These are phyloP conservation scores for Colletotrichum tabaci DNA, from an alignment of 2,329 filamentous ascomycete species.

Conservation along the genomic window DNA sequence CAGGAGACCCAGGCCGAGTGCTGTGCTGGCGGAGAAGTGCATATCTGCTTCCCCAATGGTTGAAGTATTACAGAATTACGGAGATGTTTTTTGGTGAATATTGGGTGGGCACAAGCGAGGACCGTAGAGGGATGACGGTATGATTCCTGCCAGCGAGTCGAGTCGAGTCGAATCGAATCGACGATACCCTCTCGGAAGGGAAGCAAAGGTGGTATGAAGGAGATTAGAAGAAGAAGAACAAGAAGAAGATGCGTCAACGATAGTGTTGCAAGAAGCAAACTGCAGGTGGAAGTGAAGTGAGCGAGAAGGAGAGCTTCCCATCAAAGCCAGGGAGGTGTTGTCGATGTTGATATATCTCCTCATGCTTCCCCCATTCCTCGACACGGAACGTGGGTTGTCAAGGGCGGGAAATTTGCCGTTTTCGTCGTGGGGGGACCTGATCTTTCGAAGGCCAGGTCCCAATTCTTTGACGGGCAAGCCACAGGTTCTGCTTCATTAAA, in stretches of 20 bases:
- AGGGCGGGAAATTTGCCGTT: background rate
- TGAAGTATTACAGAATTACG: background rate
- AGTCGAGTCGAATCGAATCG: background rate
- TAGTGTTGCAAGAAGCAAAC: background rate
- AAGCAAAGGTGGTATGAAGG: background rate
- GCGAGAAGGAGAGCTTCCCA: background rate
- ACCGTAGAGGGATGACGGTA: background rate
- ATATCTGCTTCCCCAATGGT: background rate
- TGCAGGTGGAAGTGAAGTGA: background rate
- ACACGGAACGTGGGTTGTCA: background rate
- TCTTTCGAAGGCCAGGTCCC: background rate
- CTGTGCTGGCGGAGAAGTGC: background rate
- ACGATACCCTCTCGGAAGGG: background rate
- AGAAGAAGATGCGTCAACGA: constrained; percentile 15
- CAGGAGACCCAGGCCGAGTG: background rate
- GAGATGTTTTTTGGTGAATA: constrained; percentile 4
- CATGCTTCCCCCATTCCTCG: background rate
- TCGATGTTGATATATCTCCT: constrained; percentile 6
- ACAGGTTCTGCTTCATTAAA: constrained; percentile 1
- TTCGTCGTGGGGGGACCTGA: constrained; percentile 1
- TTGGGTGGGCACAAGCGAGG: background rate
- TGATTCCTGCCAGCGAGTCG: background rate
- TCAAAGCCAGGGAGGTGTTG: background rate
- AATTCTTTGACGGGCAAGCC: constrained; percentile 21
- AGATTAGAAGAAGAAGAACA: background rate